Evolutionary conservation across 495 filamentous ascomycete genomes (phyloP).

Genomic region (Daldinia bambusicola): DNA sequence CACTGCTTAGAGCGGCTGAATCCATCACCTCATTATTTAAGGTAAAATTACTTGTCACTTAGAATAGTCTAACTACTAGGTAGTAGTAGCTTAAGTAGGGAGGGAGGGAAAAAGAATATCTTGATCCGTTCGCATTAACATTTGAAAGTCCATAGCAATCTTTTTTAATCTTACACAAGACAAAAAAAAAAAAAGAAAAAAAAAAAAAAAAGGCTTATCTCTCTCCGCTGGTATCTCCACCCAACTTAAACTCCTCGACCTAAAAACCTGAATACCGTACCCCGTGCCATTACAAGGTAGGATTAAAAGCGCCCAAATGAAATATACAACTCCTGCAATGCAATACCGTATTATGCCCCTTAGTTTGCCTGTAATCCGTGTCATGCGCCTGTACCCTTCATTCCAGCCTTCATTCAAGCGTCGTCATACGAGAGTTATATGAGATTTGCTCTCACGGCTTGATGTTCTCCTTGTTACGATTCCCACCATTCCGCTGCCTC

Average conservation of each 20-base stretch:
- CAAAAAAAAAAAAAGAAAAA: background rate
- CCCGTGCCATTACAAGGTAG: constrained; percentile 6
- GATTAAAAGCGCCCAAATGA: background rate
- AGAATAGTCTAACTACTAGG: background rate
- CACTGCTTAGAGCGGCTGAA: constrained; percentile 4
- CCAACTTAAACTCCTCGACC: constrained; percentile 10
- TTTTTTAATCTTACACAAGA: constrained; percentile 19
- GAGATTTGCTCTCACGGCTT: constrained; percentile 37
- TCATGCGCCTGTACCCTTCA: background rate
- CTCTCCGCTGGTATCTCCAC: constrained; percentile 25
- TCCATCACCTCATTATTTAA: constrained; percentile 30
- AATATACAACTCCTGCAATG: constrained; percentile 27
- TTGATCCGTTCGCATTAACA: constrained; percentile 10
- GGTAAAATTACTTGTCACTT: background rate
- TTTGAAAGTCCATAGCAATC: constrained; percentile 1
- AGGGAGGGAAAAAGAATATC: background rate
- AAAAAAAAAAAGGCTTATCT: background rate
- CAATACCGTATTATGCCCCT: constrained; percentile 28
- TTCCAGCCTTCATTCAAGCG: background rate
- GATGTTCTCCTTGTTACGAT: constrained; percentile 59
- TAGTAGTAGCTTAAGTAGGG: background rate
- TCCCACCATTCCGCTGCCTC: constrained; percentile 41
- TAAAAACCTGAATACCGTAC: background rate
- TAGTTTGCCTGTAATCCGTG: constrained; percentile 8
- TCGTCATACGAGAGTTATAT: background rate